phyloP scores from a whole-genome alignment of 1,284 basidiomycete genomes.

The Hortiboletus rubellus region DNA sequence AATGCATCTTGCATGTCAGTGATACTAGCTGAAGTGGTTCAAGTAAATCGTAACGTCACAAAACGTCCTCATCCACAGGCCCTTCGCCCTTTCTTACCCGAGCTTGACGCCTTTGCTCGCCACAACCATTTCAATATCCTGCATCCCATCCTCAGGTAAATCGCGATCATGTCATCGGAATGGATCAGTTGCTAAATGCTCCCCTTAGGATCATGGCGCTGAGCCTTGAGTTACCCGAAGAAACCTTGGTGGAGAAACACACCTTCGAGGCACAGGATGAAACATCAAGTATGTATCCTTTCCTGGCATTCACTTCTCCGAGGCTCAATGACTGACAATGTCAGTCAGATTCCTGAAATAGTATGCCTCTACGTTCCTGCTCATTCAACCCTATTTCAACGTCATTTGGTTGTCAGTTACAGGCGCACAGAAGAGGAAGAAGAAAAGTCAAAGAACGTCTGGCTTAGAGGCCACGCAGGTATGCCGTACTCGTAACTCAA shows the following conservation, averaged over 20 bases:
- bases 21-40: background rate
- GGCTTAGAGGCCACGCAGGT: slow-evolving; percentile 64
- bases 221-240: slow-evolving; percentile 59
- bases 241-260: slow-evolving; percentile 53
- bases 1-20: background rate
- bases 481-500: background rate
- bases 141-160: slow-evolving; percentile 47
- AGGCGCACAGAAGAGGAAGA: slow-evolving; percentile 53
- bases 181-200: background rate
- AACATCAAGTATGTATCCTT: slow-evolving; percentile 41
- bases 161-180: background rate
- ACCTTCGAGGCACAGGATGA: slow-evolving; percentile 42
- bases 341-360: slow-evolving; percentile 47
- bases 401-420: slow-evolving; percentile 27
- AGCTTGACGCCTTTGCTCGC: slow-evolving; percentile 52
- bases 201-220: slow-evolving; percentile 48
- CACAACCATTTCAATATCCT: slow-evolving; percentile 54
- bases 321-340: background rate
- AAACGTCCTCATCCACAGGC: slow-evolving; percentile 47
- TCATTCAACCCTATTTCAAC: background rate
- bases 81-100: slow-evolving; percentile 53
- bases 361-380: slow-evolving; percentile 22
- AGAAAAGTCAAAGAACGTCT: slow-evolving; percentile 51
- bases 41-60: slow-evolving; percentile 47
- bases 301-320: background rate